A percentile compares a stretch with the other conserved stretches of the same genome.
Evolutionary conservation across 2,329 filamentous ascomycete genomes (phyloP).

Genomic region (Furcasterigmium furcatum): DNA sequence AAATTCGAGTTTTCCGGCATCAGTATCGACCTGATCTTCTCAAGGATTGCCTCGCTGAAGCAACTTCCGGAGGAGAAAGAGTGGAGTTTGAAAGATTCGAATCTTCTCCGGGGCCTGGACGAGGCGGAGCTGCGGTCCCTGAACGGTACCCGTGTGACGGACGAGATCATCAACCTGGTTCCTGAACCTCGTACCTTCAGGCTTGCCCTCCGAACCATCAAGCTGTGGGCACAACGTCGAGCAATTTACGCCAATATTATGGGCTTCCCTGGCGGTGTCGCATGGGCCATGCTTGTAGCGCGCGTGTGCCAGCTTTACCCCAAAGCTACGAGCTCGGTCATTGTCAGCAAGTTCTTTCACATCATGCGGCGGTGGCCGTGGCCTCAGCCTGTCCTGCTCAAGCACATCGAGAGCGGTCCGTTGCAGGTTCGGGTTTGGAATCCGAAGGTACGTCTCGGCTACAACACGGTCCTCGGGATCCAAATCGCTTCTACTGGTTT

Average conservation of each 20-base stretch:
- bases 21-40: conserved; percentile 92
- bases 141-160: conserved; percentile 91
- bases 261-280: conserved; percentile 93
- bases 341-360: conserved; percentile 91
- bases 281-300: conserved; percentile 97
- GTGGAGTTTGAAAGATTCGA: conserved; percentile 77
- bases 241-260: conserved; percentile 96
- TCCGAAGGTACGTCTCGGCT: conserved; percentile 61
- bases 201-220: conserved; percentile 85
- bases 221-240: conserved; percentile 90
- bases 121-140: conserved; percentile 84
- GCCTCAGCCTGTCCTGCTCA: conserved; percentile 90
- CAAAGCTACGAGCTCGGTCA: conserved; percentile 81
- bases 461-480: not conserved
- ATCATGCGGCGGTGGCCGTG: conserved; percentile 90
- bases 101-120: conserved; percentile 79
- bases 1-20: conserved; percentile 91
- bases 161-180: conserved; percentile 85
- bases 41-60: conserved; percentile 66
- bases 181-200: conserved; percentile 89
- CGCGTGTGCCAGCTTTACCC: conserved; percentile 95
- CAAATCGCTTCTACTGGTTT: not conserved
- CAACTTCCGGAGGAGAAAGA: conserved; percentile 66
- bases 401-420: conserved; percentile 78
- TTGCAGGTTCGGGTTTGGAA: conserved; percentile 91